Evolutionary conservation across 2,329 filamentous ascomycete genomes (phyloP).

Genomic region (Trichoderma brevicompactum): DNA sequence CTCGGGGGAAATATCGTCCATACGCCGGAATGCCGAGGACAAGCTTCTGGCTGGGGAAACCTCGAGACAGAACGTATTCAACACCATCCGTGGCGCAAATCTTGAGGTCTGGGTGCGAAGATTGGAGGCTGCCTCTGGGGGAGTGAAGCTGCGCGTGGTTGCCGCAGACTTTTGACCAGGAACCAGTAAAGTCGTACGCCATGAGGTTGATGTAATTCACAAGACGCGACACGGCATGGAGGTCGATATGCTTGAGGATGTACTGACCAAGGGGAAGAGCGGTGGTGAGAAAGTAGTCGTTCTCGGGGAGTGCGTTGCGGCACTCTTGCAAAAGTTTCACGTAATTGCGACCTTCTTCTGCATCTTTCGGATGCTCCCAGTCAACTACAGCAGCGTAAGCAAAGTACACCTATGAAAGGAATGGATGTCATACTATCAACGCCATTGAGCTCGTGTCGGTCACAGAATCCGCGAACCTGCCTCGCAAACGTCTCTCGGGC

Average conservation of each 20-base stretch:
- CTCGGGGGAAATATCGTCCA: slow-evolving; percentile 63
- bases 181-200: slow-evolving; percentile 70
- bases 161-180: slow-evolving; percentile 63
- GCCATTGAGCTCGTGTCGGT: slow-evolving; percentile 63
- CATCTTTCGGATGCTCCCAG: slow-evolving; percentile 67
- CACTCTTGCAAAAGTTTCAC: slow-evolving; percentile 59
- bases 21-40: slow-evolving; percentile 67
- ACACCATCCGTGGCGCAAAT: slow-evolving; percentile 60
- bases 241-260: slow-evolving; percentile 63
- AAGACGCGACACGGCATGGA: slow-evolving; percentile 53
- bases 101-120: slow-evolving; percentile 38
- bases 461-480: slow-evolving; percentile 58
- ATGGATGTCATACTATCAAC: slow-evolving; percentile 58
- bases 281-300: slow-evolving; percentile 62
- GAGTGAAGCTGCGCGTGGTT: slow-evolving; percentile 67
- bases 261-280: slow-evolving; percentile 67
- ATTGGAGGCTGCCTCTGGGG: slow-evolving; percentile 38
- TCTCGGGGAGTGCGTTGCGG: slow-evolving; percentile 58
- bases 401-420: background rate
- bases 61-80: slow-evolving; percentile 55
- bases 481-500: slow-evolving; percentile 59
- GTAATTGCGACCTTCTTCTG: slow-evolving; percentile 60
- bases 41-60: slow-evolving; percentile 62
- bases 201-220: slow-evolving; percentile 70
- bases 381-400: slow-evolving; percentile 54